These are phyloP conservation scores for Margaritispora aquatica DNA, from an alignment of 495 filamentous ascomycete species.

Conservation along the genomic window DNA sequence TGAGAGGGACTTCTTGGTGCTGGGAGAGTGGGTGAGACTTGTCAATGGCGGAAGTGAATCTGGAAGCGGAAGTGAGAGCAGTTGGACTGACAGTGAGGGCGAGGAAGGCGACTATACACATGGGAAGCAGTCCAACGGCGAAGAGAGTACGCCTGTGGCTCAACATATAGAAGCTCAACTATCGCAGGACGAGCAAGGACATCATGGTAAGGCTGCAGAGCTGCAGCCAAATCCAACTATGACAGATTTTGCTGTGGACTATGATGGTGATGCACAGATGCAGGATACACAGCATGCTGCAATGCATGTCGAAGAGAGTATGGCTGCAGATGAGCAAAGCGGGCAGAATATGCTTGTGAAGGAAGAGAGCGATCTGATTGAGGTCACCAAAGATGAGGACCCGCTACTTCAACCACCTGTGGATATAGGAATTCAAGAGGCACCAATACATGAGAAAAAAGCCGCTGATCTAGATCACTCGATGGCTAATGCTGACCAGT, in stretches of 20 bases:
- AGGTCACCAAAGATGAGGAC: not conserved
- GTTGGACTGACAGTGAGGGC: conserved; percentile 24
- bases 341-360: too few relatives aligned
- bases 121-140: too few relatives aligned
- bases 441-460: too few relatives aligned
- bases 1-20: conserved; percentile 79
- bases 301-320: not conserved
- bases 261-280: not conserved
- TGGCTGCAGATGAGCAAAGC: not conserved
- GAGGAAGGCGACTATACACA: conserved; percentile 14
- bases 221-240: too few relatives aligned
- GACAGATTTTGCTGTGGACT: too few relatives aligned
- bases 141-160: too few relatives aligned
- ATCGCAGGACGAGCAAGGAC: not conserved
- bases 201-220: not conserved
- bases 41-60: conserved; percentile 19
- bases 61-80: conserved; percentile 28
- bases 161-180: too few relatives aligned
- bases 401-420: too few relatives aligned
- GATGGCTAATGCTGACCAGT: too few relatives aligned
- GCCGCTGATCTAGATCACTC: too few relatives aligned
- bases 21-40: conserved; percentile 79
- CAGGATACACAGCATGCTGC: not conserved
- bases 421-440: too few relatives aligned
- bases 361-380: not conserved